Percentiles rank a stretch among this genome's conserved stretches.
phyloP scores from a whole-genome alignment of 768 basidiomycete genomes.

The Butyriboletus loyo region DNA sequence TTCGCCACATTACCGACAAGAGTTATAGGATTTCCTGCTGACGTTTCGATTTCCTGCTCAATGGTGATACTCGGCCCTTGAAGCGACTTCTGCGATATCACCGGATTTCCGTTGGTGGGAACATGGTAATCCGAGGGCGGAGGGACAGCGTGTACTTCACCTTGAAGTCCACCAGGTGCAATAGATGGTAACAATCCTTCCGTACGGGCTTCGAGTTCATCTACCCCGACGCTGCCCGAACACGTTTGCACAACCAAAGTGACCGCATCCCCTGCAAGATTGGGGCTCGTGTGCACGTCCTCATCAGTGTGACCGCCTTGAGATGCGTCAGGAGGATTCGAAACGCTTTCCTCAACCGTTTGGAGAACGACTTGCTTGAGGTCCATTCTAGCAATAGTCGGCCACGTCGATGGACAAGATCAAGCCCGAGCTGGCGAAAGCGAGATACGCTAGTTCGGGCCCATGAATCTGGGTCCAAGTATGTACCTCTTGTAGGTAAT shows the following conservation, averaged over 20 bases:
- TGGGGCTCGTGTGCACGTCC: not conserved
- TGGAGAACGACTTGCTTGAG: not conserved
- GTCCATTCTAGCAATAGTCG: not conserved
- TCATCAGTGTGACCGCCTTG: not conserved
- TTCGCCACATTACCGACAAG: not conserved
- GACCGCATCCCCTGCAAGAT: not conserved
- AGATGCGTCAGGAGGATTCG: not conserved
- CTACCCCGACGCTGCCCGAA: not conserved
- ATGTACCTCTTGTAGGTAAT: conserved; percentile 2
- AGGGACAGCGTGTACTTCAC: not conserved
- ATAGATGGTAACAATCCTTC: not conserved
- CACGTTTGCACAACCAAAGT: not conserved
- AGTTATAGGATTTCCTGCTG: not conserved
- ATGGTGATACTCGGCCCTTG: not conserved
- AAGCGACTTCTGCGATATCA: not conserved
- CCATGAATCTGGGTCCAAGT: not conserved
- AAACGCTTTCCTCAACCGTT: not conserved
- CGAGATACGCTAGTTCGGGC: not conserved
- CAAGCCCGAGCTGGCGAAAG: not conserved
- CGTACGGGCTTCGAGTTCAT: not conserved
- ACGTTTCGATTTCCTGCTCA: not conserved
- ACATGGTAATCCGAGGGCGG: not conserved
- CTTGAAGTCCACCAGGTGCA: not conserved
- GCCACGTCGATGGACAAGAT: not conserved
- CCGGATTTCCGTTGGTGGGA: not conserved